phyloP scores from a whole-genome alignment of 805 yeast genomes.

The Scheffersomyces ergatensis region DNA sequence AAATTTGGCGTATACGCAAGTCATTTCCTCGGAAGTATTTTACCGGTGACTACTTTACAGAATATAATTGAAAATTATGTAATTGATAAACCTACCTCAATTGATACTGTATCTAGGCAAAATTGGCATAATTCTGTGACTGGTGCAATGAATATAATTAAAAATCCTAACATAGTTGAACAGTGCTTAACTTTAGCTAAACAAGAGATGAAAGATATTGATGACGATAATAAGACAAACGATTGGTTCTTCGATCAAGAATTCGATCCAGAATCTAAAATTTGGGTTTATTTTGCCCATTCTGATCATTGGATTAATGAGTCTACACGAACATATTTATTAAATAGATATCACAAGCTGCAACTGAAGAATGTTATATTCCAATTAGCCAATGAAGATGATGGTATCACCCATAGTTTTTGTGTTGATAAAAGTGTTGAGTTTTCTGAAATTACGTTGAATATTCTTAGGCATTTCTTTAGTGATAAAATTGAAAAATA shows the following conservation, averaged over 20 bases:
- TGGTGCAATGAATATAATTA: constrained; percentile 43
- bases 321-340: constrained; percentile 44
- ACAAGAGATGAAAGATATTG: constrained; percentile 57
- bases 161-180: constrained; percentile 41
- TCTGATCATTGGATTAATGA: constrained; percentile 66
- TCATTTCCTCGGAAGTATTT: constrained; percentile 27
- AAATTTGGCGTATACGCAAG: constrained; percentile 15
- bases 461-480: not conserved
- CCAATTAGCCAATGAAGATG: constrained; percentile 25
- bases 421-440: constrained; percentile 55
- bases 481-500: too few relatives aligned
- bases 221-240: constrained; percentile 50
- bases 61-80: not conserved
- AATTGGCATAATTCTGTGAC: constrained; percentile 29
- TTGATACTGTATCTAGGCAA: not conserved
- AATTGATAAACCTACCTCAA: not conserved
- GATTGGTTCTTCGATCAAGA: constrained; percentile 37
- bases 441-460: constrained; percentile 43
- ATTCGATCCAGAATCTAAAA: constrained; percentile 19
- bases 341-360: constrained; percentile 31
- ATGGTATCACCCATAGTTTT: constrained; percentile 55
- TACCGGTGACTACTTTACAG: constrained; percentile 6
- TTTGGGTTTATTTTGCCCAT: constrained; percentile 61
- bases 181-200: constrained; percentile 58
- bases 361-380: constrained; percentile 25